Evolutionary conservation across 768 basidiomycete genomes (phyloP), one percentile per base, ranked within the genome.

Genomic region (Ephemerocybe angulata): DNA sequence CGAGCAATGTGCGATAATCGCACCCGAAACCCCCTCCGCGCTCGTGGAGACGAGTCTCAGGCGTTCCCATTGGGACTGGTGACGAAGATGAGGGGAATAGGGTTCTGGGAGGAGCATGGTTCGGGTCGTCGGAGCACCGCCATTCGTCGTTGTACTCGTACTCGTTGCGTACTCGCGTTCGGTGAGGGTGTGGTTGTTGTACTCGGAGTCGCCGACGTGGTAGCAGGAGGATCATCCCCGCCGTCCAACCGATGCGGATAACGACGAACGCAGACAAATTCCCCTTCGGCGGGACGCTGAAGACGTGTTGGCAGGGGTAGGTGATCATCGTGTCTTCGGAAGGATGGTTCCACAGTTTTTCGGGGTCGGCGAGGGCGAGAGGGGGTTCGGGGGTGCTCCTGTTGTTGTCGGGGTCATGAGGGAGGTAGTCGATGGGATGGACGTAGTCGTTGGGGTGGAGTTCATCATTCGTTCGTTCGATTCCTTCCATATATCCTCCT

Each of bases 31-130:
- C 65, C 1, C 68, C 64, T 66, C 60, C 24, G 54, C 54, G 4
- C 73, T 70, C 5, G 70, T 72, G 49, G 76, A 56, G 11, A 78
- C 74, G 27, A 79, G 69, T 51, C 68, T 59, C 4, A 78, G 58
- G 12, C 69, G 70, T 54, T 72, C 72, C 76, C 76, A 79, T 50
- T 70, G 70, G 54, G 74, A 78, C 51, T 73, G 33, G 74, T 73
- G 21, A 74, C 67, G 62, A 76, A 79, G 67, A 79, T 70, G 17
- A 79, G 60, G 0, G 78, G 76, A 15, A 76, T 79, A 79, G 10
- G 63, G 69, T 6, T 71, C 60, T 11, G 77, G 78, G 1, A 77
- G 53, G 1, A 61, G n/a, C n/a, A n/a, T n/a, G n/a, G n/a, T n/a
- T n/a, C n/a, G n/a, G n/a, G n/a, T n/a, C n/a, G n/a, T n/a, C n/a